Conservation (phyloP, 257 asterid species). For the Primulina eburnea region DNA sequence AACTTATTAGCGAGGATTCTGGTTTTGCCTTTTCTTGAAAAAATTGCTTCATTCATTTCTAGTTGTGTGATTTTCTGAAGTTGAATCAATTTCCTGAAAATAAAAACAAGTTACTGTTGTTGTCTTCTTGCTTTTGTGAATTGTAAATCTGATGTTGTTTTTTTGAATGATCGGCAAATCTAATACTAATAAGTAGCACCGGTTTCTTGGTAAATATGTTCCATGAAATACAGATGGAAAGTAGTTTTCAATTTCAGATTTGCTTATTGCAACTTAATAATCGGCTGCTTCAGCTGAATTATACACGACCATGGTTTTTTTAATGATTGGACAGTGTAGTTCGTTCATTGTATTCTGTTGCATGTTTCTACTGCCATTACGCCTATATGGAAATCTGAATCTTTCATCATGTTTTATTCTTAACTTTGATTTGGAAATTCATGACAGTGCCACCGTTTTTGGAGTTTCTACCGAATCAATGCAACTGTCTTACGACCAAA, state of each 20-base stretch:
- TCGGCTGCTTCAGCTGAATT: too few species aligned
- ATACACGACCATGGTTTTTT: too few species aligned
- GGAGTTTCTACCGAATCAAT: constrained; percentile 98
- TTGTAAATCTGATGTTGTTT: constrained; percentile 15
- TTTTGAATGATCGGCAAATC: background rate
- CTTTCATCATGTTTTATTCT: constrained; percentile 6
- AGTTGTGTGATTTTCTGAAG: too few species aligned
- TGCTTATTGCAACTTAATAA: too few species aligned
- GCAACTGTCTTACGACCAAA: constrained; percentile 85
- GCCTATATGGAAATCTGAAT: too few species aligned
- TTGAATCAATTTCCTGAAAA: too few species aligned
- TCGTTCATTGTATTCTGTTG: too few species aligned
- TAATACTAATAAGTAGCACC: too few species aligned
- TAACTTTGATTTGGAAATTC: constrained; percentile 27
- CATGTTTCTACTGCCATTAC: too few species aligned
- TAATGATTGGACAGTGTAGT: too few species aligned
- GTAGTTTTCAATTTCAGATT: too few species aligned
- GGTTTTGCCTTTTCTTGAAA: background rate
- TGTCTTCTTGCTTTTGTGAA: background rate
- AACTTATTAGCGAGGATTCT: constrained; percentile 6
- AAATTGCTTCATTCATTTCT: too few species aligned
- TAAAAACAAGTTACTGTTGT: background rate
- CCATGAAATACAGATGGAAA: background rate
- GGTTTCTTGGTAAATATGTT: background rate
- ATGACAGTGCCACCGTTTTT: constrained; percentile 82